A percentile compares a stretch with the other conserved stretches of the same genome.
These are phyloP conservation scores for Blastomyces percursus DNA, from an alignment of 2,329 filamentous ascomycete species.

Conservation along the genomic window DNA sequence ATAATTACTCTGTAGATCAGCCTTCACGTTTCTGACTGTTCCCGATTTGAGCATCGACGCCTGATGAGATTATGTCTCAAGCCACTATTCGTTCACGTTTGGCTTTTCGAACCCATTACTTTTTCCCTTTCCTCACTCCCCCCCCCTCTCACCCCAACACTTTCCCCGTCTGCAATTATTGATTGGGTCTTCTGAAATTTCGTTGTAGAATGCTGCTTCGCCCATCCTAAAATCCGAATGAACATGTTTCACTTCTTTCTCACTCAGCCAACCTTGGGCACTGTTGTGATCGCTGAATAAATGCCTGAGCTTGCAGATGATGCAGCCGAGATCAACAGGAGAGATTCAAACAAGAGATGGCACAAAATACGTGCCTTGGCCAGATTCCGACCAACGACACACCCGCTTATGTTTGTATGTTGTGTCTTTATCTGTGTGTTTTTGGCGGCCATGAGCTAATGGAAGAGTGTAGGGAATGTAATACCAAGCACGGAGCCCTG, in stretches of 20 bases:
- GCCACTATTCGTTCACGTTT: not conserved
- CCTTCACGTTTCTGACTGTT: not conserved
- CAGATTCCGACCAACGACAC: not conserved
- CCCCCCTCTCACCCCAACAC: no score
- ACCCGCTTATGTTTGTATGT: not conserved
- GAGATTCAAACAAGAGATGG: not conserved
- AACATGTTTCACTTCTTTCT: not conserved
- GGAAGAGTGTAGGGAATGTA: not conserved
- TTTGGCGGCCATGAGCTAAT: not conserved
- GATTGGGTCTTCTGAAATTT: not conserved
- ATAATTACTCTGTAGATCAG: not conserved
- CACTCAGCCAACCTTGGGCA: no score
- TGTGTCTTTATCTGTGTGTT: not conserved
- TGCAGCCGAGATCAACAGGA: not conserved
- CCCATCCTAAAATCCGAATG: not conserved
- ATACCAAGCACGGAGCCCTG: not conserved
- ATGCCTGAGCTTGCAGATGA: not conserved
- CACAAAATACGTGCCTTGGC: not conserved
- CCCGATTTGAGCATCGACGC: not conserved
- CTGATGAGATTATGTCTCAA: not conserved
- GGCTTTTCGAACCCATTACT: not conserved
- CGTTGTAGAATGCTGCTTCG: not conserved
- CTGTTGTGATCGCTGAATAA: not conserved
- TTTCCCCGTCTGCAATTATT: not conserved
- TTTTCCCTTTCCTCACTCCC: not conserved